Conservation (phyloP, 2,329 filamentous ascomycete species). For the Alternaria postmessia region DNA sequence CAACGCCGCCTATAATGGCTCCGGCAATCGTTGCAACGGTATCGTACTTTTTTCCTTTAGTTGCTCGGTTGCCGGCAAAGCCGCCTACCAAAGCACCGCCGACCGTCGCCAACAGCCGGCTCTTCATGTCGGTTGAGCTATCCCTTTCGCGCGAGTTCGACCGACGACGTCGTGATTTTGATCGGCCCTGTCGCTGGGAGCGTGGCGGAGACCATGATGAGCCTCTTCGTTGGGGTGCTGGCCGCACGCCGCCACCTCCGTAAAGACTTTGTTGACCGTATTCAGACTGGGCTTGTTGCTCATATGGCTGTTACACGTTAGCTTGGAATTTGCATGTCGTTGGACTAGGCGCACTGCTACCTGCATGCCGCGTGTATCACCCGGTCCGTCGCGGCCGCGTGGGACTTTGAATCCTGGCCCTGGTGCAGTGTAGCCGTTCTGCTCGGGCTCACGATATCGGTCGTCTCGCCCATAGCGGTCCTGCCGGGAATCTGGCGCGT, state of each 20-base stretch:
- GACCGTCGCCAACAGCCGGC: constrained; percentile 37
- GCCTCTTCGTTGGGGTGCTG: constrained; percentile 28
- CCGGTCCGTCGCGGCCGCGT: constrained; percentile 20
- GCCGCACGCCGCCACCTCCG: constrained; percentile 18
- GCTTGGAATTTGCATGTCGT: background rate
- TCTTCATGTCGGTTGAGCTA: constrained; percentile 30
- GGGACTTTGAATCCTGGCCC: constrained; percentile 25
- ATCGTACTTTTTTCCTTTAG: constrained; percentile 39
- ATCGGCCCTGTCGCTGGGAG: constrained; percentile 18
- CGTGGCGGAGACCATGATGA: constrained; percentile 44
- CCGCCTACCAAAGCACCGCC: constrained; percentile 48
- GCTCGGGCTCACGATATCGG: constrained; percentile 28
- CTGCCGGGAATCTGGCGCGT: constrained; percentile 22
- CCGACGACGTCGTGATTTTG: constrained; percentile 20
- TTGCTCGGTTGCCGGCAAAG: constrained; percentile 33
- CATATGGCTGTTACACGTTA: constrained; percentile 14
- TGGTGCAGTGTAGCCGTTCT: constrained; percentile 22
- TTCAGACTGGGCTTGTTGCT: constrained; percentile 7
- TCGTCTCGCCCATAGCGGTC: constrained; percentile 22
- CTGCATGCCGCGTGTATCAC: constrained; percentile 20
- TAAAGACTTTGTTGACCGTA: constrained; percentile 8
- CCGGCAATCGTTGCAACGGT: constrained; percentile 44
- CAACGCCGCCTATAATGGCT: constrained; percentile 47
- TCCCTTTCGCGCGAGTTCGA: constrained; percentile 36
- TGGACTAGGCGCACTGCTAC: constrained; percentile 24